Percentiles rank a stretch among this genome's conserved stretches.
Evolutionary conservation across 2,329 filamentous ascomycete species (phyloP).

Genomic region (Fusarium buxicola): DNA sequence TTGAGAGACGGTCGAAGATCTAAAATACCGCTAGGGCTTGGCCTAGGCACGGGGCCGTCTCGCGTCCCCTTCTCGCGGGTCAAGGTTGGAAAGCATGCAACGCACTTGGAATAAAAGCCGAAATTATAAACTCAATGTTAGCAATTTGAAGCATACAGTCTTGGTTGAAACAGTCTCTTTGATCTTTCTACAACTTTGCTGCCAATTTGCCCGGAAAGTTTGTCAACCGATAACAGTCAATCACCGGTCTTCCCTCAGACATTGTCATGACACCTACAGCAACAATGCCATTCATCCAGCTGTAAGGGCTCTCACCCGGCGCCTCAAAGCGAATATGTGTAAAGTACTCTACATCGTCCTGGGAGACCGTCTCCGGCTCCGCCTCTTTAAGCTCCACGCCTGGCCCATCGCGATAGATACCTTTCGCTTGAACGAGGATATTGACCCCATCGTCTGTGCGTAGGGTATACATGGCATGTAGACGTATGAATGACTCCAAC

Average conservation of each 20-base stretch:
- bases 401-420: conserved; percentile 34
- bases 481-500: conserved; percentile 16
- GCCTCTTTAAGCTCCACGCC: conserved; percentile 5
- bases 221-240: conserved; percentile 39
- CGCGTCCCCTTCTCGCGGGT: neutral
- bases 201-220: conserved; percentile 34
- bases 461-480: conserved; percentile 36
- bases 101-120: too few species aligned
- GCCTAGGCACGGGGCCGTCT: neutral
- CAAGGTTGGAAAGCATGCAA: too few species aligned
- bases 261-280: conserved; percentile 34
- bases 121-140: too few species aligned
- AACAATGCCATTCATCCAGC: conserved; percentile 35
- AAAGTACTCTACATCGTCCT: conserved; percentile 40
- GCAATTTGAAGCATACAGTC: neutral
- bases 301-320: conserved; percentile 21
- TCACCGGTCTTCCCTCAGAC: conserved; percentile 31
- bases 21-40: neutral
- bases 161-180: neutral
- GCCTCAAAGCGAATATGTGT: conserved; percentile 37
- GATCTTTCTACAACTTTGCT: conserved; percentile 3
- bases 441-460: conserved; percentile 25
- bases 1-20: conserved; percentile 31
- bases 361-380: conserved; percentile 21
- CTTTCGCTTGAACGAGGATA: conserved; percentile 37